Conservation (phyloP, 2,329 filamentous ascomycete genomes). For the Aurifilum marmelostoma region DNA sequence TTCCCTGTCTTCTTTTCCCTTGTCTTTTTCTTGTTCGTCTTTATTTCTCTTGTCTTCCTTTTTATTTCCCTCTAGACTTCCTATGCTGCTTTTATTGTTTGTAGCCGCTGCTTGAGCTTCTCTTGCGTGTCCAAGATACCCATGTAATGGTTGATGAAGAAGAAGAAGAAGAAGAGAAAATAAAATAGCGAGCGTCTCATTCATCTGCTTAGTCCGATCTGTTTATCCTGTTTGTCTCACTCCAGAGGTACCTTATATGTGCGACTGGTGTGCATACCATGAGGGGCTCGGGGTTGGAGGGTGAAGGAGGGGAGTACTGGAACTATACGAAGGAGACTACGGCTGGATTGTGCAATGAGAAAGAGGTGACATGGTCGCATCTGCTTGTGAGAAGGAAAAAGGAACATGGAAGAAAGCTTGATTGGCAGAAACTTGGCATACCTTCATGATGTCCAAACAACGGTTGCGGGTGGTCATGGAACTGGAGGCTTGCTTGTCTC, state of each 20-base stretch:
- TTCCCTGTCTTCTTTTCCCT: constrained; percentile 9
- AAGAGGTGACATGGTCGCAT: no score
- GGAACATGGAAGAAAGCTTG: no score
- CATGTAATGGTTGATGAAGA: constrained; percentile 30
- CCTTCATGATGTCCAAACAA: no score
- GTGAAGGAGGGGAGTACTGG: no score
- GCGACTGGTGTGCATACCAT: not conserved
- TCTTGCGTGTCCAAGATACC: constrained; percentile 34
- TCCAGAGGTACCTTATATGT: not conserved
- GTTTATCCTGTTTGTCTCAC: not conserved
- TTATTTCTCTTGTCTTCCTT: constrained; percentile 1
- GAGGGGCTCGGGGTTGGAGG: not conserved
- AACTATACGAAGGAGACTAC: no score
- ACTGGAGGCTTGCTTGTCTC: no score
- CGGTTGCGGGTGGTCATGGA: no score
- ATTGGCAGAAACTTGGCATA: no score
- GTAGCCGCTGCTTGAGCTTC: constrained; percentile 6
- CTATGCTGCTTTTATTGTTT: constrained; percentile 20
- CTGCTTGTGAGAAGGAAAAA: no score
- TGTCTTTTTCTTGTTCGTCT: constrained; percentile 21
- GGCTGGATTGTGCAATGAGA: no score
- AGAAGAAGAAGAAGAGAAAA: not conserved
- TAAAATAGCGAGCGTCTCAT: not conserved
- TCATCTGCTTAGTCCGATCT: not conserved
- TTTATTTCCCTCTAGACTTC: constrained; percentile 6